Evolutionary conservation across 768 basidiomycete species (phyloP).

Genomic region (Amanita pallidorosea): DNA sequence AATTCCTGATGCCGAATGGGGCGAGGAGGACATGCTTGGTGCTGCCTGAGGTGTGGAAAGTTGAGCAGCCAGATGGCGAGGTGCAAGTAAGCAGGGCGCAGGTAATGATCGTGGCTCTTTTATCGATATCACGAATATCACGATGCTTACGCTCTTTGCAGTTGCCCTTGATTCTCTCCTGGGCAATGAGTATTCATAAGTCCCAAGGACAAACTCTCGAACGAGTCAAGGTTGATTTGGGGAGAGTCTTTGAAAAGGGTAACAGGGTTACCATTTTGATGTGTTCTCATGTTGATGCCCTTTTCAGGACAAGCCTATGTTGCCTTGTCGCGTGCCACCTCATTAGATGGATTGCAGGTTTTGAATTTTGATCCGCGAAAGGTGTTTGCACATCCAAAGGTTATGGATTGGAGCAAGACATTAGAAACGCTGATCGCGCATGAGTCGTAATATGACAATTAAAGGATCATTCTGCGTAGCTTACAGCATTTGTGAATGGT

Average conservation of each 20-base stretch:
- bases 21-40: slow-evolving; percentile 45
- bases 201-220: slow-evolving; percentile 95
- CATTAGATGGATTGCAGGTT: slow-evolving; percentile 76
- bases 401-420: slow-evolving; percentile 61
- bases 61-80: slow-evolving; percentile 81
- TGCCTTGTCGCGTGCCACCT: slow-evolving; percentile 82
- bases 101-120: slow-evolving; percentile 26
- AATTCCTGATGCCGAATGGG: slow-evolving; percentile 58
- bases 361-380: slow-evolving; percentile 67
- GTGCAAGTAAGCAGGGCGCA: slow-evolving; percentile 71
- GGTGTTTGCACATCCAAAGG: slow-evolving; percentile 67
- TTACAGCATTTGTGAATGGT: no score
- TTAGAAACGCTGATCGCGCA: slow-evolving; percentile 17
- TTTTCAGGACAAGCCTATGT: slow-evolving; percentile 79
- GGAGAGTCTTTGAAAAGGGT: slow-evolving; percentile 90
- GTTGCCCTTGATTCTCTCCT: slow-evolving; percentile 83
- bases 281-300: neutral
- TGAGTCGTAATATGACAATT: neutral
- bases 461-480: neutral
- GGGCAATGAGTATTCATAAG: slow-evolving; percentile 99
- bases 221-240: slow-evolving; percentile 89
- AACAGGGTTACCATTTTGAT: neutral
- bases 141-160: slow-evolving; percentile 17
- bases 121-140: slow-evolving; percentile 7
- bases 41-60: slow-evolving; percentile 70